Conservation (phyloP, 768 basidiomycete genomes). For the Lactifluus subvellereus region DNA sequence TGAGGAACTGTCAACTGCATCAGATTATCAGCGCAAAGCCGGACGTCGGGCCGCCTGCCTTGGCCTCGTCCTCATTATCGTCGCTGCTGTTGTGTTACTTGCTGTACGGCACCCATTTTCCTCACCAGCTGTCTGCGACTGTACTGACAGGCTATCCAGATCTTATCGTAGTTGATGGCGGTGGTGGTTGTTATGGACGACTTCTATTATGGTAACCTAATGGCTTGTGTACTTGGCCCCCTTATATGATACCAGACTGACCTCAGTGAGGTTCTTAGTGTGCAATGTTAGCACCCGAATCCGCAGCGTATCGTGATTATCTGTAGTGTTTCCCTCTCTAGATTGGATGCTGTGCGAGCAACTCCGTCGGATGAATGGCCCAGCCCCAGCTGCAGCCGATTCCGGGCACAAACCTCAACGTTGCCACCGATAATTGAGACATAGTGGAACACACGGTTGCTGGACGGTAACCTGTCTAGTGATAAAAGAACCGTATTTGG, state of each 20-base stretch:
- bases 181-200: not conserved
- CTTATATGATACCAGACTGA: constrained; percentile 1
- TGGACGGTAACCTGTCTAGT: not conserved
- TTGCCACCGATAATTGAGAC: not conserved
- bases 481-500: not conserved
- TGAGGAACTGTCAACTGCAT: constrained; percentile 81
- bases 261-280: not conserved
- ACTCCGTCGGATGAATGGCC: not conserved
- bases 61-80: constrained; percentile 80
- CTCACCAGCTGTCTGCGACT: not conserved
- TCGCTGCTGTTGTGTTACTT: constrained; percentile 81
- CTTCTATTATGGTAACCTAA: constrained; percentile 19
- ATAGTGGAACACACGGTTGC: not conserved
- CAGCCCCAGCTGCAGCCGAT: too few species aligned
- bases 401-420: not conserved
- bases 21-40: constrained; percentile 91
- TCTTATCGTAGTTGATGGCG: constrained; percentile 11
- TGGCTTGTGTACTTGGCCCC: not conserved
- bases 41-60: constrained; percentile 87
- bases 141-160: not conserved
- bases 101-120: constrained; percentile 58
- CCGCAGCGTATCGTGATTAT: not conserved
- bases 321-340: not conserved
- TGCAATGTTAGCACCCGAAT: not conserved
- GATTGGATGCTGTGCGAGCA: not conserved